These are phyloP conservation scores for Suillus subluteus DNA, from an alignment of 768 basidiomycete genomes.

Conservation along the genomic window DNA sequence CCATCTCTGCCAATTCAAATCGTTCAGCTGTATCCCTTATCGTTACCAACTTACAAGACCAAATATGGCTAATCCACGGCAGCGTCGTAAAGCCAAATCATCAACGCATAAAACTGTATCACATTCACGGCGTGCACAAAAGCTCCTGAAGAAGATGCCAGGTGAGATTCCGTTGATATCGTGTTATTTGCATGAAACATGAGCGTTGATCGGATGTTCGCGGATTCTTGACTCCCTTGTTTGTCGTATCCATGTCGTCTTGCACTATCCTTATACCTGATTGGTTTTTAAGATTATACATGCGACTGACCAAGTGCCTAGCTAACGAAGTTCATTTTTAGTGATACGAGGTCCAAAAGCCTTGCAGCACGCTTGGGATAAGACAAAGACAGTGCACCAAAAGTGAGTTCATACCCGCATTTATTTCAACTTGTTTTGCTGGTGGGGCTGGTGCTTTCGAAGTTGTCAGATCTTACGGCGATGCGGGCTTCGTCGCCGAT, in stretches of 20 bases:
- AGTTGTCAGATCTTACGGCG: not conserved
- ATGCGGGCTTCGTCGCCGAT: not conserved
- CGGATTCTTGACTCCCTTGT: not conserved
- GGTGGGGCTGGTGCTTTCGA: not conserved
- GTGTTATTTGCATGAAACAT: not conserved
- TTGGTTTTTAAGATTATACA: not conserved
- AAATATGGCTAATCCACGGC: conserved; percentile 91
- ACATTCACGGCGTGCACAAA: conserved; percentile 75
- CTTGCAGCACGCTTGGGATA: conserved; percentile 88
- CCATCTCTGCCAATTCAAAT: conserved; percentile 2
- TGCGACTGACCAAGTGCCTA: not conserved
- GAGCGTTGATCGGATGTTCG: not conserved
- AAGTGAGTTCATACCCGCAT: conserved; percentile 59
- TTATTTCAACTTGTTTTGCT: not conserved
- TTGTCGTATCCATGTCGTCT: not conserved
- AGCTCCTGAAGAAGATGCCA: conserved; percentile 77
- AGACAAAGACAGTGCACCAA: conserved; percentile 84
- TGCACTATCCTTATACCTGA: conserved; percentile 16
- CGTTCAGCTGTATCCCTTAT: not conserved
- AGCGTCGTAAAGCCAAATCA: conserved; percentile 84
- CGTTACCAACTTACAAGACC: not conserved
- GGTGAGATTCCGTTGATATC: conserved; percentile 45
- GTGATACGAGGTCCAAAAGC: conserved; percentile 82
- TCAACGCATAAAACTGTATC: conserved; percentile 72
- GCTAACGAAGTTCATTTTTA: conserved; percentile 28